phyloP scores from a whole-genome alignment of 805 yeast genomes.

The Candida succiphila region DNA sequence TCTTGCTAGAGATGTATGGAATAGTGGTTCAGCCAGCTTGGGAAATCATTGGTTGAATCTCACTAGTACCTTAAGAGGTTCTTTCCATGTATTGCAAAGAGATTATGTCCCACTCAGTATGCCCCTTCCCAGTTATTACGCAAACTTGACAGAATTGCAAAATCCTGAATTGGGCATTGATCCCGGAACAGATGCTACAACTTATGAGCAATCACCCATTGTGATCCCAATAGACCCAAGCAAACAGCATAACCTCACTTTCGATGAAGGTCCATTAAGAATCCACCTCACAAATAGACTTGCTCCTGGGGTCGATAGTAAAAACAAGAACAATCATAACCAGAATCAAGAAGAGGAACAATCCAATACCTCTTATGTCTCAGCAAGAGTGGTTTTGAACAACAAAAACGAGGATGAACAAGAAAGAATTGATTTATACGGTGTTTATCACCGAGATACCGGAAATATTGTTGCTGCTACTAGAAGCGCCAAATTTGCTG shows the following conservation, averaged over 20 bases:
- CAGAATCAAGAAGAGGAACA: conserved; percentile 8
- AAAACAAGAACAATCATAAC: conserved; percentile 11
- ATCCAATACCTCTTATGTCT: conserved; percentile 2
- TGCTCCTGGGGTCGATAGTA: conserved; percentile 5
- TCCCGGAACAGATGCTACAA: conserved; percentile 4
- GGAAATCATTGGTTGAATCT: conserved; percentile 29
- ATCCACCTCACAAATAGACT: conserved; percentile 1
- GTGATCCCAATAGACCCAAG: too few species aligned
- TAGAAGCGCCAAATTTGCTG: conserved; percentile 53
- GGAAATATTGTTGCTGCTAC: conserved; percentile 56
- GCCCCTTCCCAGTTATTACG: conserved; percentile 21
- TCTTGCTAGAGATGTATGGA: conserved; percentile 47
- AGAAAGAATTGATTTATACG: conserved; percentile 42
- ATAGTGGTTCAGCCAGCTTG: conserved; percentile 17
- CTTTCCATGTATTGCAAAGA: conserved; percentile 17
- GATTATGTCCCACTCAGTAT: conserved; percentile 14
- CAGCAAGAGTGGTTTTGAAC: conserved; percentile 6
- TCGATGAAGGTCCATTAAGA: conserved; percentile 1
- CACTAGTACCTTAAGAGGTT: conserved; percentile 37
- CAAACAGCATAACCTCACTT: not conserved
- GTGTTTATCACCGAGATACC: conserved; percentile 55
- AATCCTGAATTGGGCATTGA: conserved; percentile 8
- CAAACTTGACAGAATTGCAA: conserved; percentile 9
- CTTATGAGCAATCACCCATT: not conserved
- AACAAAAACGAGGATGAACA: conserved; percentile 39